Percentiles rank a stretch among this genome's conserved stretches.
Evolutionary conservation across 495 filamentous ascomycete genomes (phyloP).

Genomic region (Ascobolus immersus): DNA sequence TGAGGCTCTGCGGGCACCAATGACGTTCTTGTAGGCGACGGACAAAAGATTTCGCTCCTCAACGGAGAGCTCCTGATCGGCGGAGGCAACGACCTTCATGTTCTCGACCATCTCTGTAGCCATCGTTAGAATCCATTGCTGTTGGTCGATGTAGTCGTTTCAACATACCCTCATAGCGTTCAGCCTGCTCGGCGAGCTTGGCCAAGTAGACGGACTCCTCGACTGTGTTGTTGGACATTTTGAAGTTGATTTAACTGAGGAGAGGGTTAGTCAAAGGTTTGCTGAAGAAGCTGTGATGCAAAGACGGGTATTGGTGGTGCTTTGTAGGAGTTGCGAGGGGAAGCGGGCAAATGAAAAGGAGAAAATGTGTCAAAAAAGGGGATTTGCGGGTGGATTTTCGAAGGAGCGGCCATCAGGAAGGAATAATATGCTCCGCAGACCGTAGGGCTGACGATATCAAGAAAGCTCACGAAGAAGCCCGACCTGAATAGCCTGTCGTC

Average conservation of each 20-base stretch:
- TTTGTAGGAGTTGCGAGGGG: too few species aligned
- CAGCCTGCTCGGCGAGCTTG: conserved; percentile 99
- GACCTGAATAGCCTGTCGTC: too few species aligned
- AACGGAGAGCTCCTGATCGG: conserved; percentile 90
- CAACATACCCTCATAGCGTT: conserved; percentile 92
- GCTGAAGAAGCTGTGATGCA: too few species aligned
- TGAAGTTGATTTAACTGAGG: conserved; percentile 24
- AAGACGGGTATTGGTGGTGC: too few species aligned
- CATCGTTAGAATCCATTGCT: neutral
- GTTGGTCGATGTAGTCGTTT: neutral
- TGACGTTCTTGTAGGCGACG: conserved; percentile 99
- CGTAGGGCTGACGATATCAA: too few species aligned
- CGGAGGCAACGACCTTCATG: conserved; percentile 97
- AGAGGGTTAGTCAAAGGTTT: too few species aligned
- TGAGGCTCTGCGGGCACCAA: conserved; percentile 91
- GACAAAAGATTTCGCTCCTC: conserved; percentile 98
- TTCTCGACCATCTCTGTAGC: conserved; percentile 95
- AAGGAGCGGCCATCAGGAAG: too few species aligned
- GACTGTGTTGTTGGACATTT: conserved; percentile 97
- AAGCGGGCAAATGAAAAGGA: too few species aligned
- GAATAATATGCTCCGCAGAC: too few species aligned
- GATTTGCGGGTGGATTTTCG: too few species aligned
- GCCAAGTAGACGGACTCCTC: conserved; percentile 98
- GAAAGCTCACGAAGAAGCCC: too few species aligned
- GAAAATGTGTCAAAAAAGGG: too few species aligned